Base-by-base conservation (phyloP, 768 basidiomycete genomes). In the Asterophora lycoperdoides region DNA sequence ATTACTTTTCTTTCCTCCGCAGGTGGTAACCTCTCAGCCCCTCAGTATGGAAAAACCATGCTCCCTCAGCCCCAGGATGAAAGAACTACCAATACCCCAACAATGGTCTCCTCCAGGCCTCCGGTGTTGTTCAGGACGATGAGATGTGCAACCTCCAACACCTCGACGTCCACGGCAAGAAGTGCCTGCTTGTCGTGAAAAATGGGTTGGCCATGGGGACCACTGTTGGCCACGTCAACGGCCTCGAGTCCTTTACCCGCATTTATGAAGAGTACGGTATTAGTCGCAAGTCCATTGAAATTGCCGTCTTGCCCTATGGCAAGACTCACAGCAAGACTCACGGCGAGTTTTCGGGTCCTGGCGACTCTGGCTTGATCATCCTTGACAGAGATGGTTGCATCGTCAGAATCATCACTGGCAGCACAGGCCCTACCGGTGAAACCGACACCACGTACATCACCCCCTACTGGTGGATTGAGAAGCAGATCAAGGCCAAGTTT, bases 281-380 rank as follows among this genome's bases (percentile, higher is more conserved):
- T 41, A 7, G 48, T 5, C 15, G 51, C n/a, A 64, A 54, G 23
- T 63, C 68, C 8, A 63, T 61, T 43, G 69, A 67, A 52, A 55
- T 59, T 48, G 57, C 50, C 4, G 61, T 70, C 17, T 23, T 62
- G 19, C 33, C 47, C 40, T 64, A 64, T 49, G n/a, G n/a, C n/a
- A n/a, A n/a, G n/a, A n/a, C n/a, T n/a, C n/a, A n/a, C n/a, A 56
- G 59, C 50, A 48, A 40, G 49, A 56, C 62, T 53, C 48, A 56
- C 13, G 55, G 52, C 5, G 44, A 43, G 17, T 72, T 72, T 53
- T 72, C 70, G 2, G 58, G 36, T 26, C 50, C 34, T 10, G 69
- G 72, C 20, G 71, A 72, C 52, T 73, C 68, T 26, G 69, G 70
- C 46, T 55, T 68, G 2, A 57, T 66, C 32, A 60, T 73, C 42